Conservation (phyloP, 768 basidiomycete species). For the Hericium coralloides region DNA sequence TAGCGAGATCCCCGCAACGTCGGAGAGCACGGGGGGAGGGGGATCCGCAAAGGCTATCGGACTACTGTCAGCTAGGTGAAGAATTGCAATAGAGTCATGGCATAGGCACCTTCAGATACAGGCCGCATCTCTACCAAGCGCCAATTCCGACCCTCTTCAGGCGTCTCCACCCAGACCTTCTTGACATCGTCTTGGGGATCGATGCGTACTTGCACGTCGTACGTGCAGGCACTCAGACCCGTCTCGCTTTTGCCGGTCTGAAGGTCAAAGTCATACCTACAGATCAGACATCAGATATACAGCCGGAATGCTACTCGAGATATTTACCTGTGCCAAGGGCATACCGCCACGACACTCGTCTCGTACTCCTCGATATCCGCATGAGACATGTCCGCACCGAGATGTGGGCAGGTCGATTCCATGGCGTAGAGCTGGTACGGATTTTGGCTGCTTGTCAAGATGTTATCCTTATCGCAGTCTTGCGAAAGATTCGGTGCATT, state of each 20-base stretch:
- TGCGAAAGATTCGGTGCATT: not conserved
- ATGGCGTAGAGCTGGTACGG: constrained; percentile 56
- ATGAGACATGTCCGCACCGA: constrained; percentile 73
- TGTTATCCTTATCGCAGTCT: not conserved
- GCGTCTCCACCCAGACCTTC: constrained; percentile 52
- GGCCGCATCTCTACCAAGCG: constrained; percentile 58
- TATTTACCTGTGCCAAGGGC: constrained; percentile 64
- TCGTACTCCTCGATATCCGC: constrained; percentile 71
- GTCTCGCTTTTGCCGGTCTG: constrained; percentile 61
- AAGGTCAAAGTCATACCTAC: constrained; percentile 68
- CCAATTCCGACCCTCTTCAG: constrained; percentile 46
- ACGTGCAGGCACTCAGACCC: constrained; percentile 62
- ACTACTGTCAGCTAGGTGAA: not conserved
- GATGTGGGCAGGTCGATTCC: constrained; percentile 75
- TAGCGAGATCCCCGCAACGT: constrained; percentile 16
- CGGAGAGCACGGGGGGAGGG: constrained; percentile 28
- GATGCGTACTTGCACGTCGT: constrained; percentile 41
- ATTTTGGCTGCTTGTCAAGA: not conserved
- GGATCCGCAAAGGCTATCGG: constrained; percentile 54
- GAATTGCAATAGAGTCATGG: too few relatives aligned
- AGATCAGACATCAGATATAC: not conserved
- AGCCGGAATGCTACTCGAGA: not conserved
- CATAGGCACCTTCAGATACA: constrained; percentile 55
- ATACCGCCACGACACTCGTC: constrained; percentile 51
- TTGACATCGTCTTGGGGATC: constrained; percentile 30